Percentiles rank a stretch among this genome's conserved stretches.
phyloP scores from a whole-genome alignment of 257 asterid genomes.

The Schizonepeta tenuifolia region DNA sequence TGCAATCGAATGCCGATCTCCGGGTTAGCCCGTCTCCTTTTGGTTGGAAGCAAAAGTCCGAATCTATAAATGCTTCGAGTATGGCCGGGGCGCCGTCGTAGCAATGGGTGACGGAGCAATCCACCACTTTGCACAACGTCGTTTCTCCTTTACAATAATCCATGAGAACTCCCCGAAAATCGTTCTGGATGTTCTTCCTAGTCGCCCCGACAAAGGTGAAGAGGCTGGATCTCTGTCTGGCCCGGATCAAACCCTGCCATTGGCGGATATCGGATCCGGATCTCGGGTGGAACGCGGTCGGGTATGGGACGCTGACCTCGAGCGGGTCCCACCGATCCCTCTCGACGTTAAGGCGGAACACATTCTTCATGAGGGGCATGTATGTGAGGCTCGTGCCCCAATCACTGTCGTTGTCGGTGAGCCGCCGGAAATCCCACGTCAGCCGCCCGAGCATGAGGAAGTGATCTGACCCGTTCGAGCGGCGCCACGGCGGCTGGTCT shows the following conservation, averaged over 20 bases:
- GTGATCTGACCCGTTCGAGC: too few species aligned
- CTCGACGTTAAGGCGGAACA: too few species aligned
- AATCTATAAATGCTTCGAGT: constrained; percentile 57
- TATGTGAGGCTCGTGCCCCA: too few species aligned
- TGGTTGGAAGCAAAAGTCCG: constrained; percentile 68
- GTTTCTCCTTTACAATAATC: constrained; percentile 47
- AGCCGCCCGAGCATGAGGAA: too few species aligned
- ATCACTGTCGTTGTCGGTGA: too few species aligned
- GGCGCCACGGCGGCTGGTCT: too few species aligned
- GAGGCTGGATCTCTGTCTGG: constrained; percentile 31
- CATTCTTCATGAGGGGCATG: too few species aligned
- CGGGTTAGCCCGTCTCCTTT: constrained; percentile 68
- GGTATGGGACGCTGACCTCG: too few species aligned
- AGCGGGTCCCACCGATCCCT: too few species aligned
- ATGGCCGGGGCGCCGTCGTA: constrained; percentile 51
- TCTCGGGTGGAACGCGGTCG: constrained; percentile 53
- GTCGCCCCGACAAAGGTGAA: constrained; percentile 65
- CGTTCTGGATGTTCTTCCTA: constrained; percentile 52
- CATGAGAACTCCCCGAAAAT: constrained; percentile 55
- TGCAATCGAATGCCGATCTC: constrained; percentile 60
- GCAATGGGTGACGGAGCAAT: constrained; percentile 49
- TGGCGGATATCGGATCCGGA: constrained; percentile 48
- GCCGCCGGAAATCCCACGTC: too few species aligned
- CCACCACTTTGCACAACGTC: constrained; percentile 40
- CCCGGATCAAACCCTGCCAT: constrained; percentile 50